Percentiles rank a stretch among this genome's conserved stretches.
Conservation (phyloP, 1,139 yeast species). For the Suhomyces bokatorum region DNA sequence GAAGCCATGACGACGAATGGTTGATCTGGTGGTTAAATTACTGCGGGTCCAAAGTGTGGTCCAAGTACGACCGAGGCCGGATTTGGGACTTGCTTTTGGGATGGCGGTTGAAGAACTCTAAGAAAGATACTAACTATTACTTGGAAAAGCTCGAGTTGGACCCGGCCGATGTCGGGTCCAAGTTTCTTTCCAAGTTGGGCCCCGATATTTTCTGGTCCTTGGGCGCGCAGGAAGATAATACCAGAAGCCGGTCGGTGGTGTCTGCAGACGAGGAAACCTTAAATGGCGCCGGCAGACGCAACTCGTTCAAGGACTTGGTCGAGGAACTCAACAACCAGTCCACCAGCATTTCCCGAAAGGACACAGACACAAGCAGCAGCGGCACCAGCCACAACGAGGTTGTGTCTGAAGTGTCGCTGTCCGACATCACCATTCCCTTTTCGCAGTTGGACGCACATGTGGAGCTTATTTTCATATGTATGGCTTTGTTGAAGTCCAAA, state of each 20-base stretch:
- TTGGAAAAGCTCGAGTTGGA: constrained; percentile 32
- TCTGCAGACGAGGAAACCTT: constrained; percentile 3
- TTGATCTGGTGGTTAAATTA: constrained; percentile 92
- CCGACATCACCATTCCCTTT: constrained; percentile 47
- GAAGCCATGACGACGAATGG: constrained; percentile 82
- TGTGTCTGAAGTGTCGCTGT: neutral
- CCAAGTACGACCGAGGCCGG: constrained; percentile 78
- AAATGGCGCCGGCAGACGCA: constrained; percentile 15
- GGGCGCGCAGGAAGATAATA: constrained; percentile 16
- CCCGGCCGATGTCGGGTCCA: constrained; percentile 17
- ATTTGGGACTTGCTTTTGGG: constrained; percentile 88
- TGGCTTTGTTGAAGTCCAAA: constrained; percentile 79
- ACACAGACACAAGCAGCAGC: constrained; percentile 6
- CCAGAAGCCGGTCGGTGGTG: constrained; percentile 3
- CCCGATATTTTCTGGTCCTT: constrained; percentile 48
- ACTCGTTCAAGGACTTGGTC: constrained; percentile 36
- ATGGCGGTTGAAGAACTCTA: constrained; percentile 58
- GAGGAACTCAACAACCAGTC: constrained; percentile 25
- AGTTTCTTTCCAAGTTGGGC: constrained; percentile 36
- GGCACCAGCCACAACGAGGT: neutral
- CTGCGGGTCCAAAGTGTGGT: constrained; percentile 88
- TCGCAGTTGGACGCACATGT: constrained; percentile 74
- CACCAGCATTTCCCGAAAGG: constrained; percentile 16
- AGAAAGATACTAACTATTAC: constrained; percentile 34
- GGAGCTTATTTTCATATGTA: constrained; percentile 72